These are phyloP conservation scores for Pythium biforme DNA, from an alignment of 352 stramenopile genomes.

Conservation along the genomic window DNA sequence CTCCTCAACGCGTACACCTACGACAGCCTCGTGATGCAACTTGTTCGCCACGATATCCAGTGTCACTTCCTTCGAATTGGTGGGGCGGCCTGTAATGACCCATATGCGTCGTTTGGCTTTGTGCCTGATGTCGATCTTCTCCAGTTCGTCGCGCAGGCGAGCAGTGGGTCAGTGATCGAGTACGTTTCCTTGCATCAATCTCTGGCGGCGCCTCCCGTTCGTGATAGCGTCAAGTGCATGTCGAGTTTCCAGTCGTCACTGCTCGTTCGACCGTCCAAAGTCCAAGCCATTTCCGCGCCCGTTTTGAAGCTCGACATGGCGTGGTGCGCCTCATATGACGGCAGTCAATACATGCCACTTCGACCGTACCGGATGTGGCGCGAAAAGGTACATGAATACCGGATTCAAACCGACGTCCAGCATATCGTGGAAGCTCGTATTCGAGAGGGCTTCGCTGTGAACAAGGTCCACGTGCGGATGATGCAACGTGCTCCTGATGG, in stretches of 20 bases:
- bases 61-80: conserved; percentile 83
- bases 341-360: conserved; percentile 54
- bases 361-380: conserved; percentile 85
- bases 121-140: conserved; percentile 81
- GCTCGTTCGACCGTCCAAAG: conserved; percentile 64
- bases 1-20: conserved; percentile 75
- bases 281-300: conserved; percentile 65
- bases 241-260: conserved; percentile 55
- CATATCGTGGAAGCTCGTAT: conserved; percentile 81
- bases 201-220: conserved; percentile 5
- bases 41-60: conserved; percentile 86
- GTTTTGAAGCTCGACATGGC: conserved; percentile 68
- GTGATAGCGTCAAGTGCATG: conserved; percentile 39
- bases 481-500: conserved; percentile 29
- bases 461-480: conserved; percentile 59
- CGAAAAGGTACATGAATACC: conserved; percentile 87
- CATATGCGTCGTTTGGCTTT: conserved; percentile 78
- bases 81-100: conserved; percentile 41
- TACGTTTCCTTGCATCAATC: conserved; percentile 56
- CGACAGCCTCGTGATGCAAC: conserved; percentile 86
- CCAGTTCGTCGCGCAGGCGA: conserved; percentile 73
- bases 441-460: conserved; percentile 81
- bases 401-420: conserved; percentile 77
- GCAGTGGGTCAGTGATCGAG: conserved; percentile 63
- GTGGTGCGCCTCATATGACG: conserved; percentile 72